Conservation (phyloP, 2,329 filamentous ascomycete genomes). For the Exophiala mesophila region DNA sequence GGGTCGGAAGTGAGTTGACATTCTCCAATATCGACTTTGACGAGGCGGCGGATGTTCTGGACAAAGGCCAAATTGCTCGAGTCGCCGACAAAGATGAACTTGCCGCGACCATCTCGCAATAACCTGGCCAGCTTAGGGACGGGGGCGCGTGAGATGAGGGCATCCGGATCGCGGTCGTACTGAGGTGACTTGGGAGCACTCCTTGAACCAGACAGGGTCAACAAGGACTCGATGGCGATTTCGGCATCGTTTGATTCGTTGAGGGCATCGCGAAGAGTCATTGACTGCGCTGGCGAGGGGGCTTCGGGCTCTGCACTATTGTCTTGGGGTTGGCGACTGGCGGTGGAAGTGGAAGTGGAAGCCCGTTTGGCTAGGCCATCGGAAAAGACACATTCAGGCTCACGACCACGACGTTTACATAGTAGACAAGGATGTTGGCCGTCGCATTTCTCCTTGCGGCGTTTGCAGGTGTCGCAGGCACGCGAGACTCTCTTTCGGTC, state of each 20-base stretch:
- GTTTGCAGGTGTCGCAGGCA: conserved; percentile 28
- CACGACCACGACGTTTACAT: conserved; percentile 41
- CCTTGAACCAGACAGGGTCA: conserved; percentile 25
- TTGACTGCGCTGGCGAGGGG: conserved; percentile 12
- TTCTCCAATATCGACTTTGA: conserved; percentile 42
- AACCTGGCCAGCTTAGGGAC: conserved; percentile 44
- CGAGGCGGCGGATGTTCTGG: conserved; percentile 49
- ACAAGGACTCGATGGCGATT: conserved; percentile 27
- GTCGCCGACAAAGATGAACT: conserved; percentile 52
- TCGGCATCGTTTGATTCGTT: conserved; percentile 25
- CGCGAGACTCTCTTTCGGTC: conserved; percentile 26
- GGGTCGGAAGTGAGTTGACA: conserved; percentile 39
- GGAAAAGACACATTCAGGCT: conserved; percentile 39
- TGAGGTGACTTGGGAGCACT: conserved; percentile 22
- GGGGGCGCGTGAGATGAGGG: conserved; percentile 26
- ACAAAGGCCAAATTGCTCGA: conserved; percentile 50
- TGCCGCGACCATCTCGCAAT: conserved; percentile 49
- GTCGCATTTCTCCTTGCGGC: conserved; percentile 50
- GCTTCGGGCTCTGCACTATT: neutral
- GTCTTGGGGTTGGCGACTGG: neutral
- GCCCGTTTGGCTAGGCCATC: conserved; percentile 23
- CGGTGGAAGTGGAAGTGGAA: neutral
- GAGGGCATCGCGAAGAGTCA: conserved; percentile 20
- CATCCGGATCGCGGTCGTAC: conserved; percentile 14
- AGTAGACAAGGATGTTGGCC: conserved; percentile 49